phyloP scores from a whole-genome alignment of 176 grass and related monocot species.

The Dactylis glomerata region DNA sequence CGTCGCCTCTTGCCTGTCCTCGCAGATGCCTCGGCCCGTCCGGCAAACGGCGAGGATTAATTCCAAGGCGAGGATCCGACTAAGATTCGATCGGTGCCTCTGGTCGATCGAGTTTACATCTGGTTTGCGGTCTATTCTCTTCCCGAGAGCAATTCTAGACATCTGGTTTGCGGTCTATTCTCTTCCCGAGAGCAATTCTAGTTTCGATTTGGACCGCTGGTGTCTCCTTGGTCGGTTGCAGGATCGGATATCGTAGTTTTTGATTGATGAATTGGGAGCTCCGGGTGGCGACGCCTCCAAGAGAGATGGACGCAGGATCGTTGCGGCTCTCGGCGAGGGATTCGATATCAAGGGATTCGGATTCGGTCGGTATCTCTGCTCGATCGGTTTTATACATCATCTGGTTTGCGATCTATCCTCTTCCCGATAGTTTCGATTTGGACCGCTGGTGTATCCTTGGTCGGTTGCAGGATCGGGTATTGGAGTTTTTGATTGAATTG shows the following conservation, averaged over 20 bases:
- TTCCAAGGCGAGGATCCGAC: no score
- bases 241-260: not conserved
- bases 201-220: not conserved
- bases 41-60: not conserved
- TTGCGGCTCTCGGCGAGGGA: not conserved
- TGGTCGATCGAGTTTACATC: not conserved
- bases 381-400: not conserved
- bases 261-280: not conserved
- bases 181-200: not conserved
- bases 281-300: no score
- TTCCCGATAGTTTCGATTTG: no score
- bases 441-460: not conserved
- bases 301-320: not conserved
- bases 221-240: constrained; percentile 7
- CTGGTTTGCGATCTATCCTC: not conserved
- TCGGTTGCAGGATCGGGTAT: constrained; percentile 17
- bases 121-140: not conserved
- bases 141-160: not conserved
- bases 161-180: not conserved
- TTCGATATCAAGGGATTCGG: not conserved
- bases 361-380: not conserved
- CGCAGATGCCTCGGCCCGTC: constrained; percentile 18
- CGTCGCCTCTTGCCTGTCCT: not conserved
- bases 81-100: not conserved
- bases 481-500: not conserved